These are phyloP conservation scores for Colletotrichum eleusines DNA, from an alignment of 2,329 filamentous ascomycete species.

Conservation along the genomic window DNA sequence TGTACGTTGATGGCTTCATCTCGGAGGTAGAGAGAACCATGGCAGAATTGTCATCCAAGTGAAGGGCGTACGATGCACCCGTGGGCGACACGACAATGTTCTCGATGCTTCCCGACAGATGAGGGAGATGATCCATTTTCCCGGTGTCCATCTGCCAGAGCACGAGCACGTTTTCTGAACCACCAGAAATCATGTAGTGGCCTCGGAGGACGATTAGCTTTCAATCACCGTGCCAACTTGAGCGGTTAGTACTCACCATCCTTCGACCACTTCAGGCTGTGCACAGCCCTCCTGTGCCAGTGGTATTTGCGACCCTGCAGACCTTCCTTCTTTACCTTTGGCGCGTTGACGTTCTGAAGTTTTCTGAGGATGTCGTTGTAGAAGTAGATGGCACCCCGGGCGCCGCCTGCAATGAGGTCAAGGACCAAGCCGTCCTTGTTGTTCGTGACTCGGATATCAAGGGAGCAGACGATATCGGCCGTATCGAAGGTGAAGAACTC, in stretches of 20 bases:
- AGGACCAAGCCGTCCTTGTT: conserved; percentile 56
- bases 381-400: conserved; percentile 81
- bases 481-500: conserved; percentile 70
- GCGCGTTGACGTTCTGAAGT: conserved; percentile 59
- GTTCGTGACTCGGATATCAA: conserved; percentile 68
- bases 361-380: conserved; percentile 80
- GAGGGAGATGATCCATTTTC: conserved; percentile 86
- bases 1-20: conserved; percentile 84
- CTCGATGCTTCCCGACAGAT: conserved; percentile 87
- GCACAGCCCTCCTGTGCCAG: conserved; percentile 90
- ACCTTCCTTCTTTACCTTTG: conserved; percentile 58
- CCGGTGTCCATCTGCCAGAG: conserved; percentile 94
- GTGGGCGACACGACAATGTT: conserved; percentile 84
- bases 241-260: conserved; percentile 74
- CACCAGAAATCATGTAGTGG: conserved; percentile 94
- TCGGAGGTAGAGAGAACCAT: conserved; percentile 93
- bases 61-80: conserved; percentile 85
- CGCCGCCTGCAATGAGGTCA: conserved; percentile 84
- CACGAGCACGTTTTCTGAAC: conserved; percentile 88
- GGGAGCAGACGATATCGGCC: conserved; percentile 73
- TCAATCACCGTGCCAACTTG: background rate
- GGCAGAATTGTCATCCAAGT: conserved; percentile 90
- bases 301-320: conserved; percentile 77
- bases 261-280: conserved; percentile 88
- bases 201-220: conserved; percentile 64